Evolutionary conservation across 2,329 filamentous ascomycete genomes (phyloP).

Genomic region (Colletotrichum sp.): DNA sequence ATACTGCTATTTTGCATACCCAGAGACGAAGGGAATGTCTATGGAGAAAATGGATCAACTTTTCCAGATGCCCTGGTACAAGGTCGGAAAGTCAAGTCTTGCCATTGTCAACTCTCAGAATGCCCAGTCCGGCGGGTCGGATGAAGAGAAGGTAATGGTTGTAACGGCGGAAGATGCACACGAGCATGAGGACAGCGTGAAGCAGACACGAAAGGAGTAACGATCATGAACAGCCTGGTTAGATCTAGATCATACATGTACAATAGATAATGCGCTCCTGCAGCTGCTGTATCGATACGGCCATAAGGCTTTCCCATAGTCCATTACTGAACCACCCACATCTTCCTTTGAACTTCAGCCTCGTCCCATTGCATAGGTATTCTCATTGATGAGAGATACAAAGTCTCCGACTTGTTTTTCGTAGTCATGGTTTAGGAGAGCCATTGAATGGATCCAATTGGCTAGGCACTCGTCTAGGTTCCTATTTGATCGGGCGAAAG

Average conservation of each 20-base stretch:
- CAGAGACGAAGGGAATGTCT: slow-evolving; percentile 36
- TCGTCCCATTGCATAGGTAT: neutral
- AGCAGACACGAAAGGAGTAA: neutral
- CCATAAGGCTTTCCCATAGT: neutral
- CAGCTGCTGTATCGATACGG: neutral
- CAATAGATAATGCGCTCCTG: neutral
- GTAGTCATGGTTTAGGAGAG: neutral
- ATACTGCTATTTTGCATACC: slow-evolving; percentile 43
- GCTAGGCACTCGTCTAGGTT: neutral
- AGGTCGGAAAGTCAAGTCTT: neutral
- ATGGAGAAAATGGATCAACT: slow-evolving; percentile 9
- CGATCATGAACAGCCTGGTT: neutral
- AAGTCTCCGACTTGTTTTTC: neutral
- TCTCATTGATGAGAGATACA: neutral
- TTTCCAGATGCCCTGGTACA: neutral
- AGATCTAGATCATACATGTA: neutral
- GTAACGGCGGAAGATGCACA: neutral
- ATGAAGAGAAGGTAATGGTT: neutral
- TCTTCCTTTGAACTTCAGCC: neutral
- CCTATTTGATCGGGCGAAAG: neutral
- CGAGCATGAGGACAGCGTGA: neutral
- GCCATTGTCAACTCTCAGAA: neutral
- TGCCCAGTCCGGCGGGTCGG: neutral
- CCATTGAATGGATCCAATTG: neutral
- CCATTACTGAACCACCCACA: neutral